Conservation (phyloP, 2,329 filamentous ascomycete species). For the Colletotrichum musicola region DNA sequence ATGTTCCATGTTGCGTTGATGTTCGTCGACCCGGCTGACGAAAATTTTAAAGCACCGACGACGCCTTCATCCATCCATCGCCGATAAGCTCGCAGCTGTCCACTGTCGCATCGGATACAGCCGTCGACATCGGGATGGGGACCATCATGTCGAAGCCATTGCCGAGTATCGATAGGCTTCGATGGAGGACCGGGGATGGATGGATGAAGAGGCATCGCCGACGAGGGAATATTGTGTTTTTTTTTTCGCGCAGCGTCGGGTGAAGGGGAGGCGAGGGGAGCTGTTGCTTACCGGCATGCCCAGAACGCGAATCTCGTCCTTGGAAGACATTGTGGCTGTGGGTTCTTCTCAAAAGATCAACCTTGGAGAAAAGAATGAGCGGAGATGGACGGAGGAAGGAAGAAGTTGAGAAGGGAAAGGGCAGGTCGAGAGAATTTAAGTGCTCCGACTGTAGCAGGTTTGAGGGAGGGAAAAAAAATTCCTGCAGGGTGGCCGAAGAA, state of each 20-base stretch:
- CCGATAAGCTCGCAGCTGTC: constrained; percentile 14
- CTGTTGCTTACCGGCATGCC: constrained; percentile 74
- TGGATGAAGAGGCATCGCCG: constrained; percentile 40
- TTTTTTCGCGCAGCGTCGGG: constrained; percentile 42
- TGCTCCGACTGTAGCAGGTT: constrained; percentile 57
- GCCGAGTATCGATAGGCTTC: constrained; percentile 15
- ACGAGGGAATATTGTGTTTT: constrained; percentile 47
- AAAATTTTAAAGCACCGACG: neutral
- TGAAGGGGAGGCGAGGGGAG: constrained; percentile 32
- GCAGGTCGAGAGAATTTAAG: constrained; percentile 40
- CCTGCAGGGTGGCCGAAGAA: constrained; percentile 55
- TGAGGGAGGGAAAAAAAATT: constrained; percentile 66
- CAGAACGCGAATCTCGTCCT: constrained; percentile 65
- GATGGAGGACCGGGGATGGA: constrained; percentile 24
- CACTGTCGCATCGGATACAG: constrained; percentile 7
- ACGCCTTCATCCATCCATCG: neutral
- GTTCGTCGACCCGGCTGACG: neutral
- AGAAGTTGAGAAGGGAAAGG: constrained; percentile 58
- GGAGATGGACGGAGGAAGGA: constrained; percentile 65
- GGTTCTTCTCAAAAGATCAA: constrained; percentile 57
- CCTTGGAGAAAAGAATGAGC: constrained; percentile 70
- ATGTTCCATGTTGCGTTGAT: neutral
- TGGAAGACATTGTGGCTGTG: constrained; percentile 66
- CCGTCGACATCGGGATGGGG: no score
- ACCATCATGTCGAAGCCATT: constrained; percentile 8